Base-by-base conservation (phyloP, 768 basidiomycete species). In the Kwoniella pini region DNA sequence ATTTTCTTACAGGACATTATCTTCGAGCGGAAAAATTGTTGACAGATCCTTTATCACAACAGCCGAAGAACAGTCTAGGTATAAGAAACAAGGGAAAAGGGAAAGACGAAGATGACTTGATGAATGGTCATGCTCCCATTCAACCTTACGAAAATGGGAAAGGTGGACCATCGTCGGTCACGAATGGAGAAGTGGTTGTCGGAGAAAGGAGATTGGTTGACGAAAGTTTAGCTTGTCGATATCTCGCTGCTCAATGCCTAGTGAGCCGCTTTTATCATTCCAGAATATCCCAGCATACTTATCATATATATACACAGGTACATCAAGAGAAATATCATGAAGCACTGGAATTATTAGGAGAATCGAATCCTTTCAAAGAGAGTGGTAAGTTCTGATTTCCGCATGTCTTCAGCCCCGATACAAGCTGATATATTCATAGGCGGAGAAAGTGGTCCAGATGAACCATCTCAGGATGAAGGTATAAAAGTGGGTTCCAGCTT, bases 1-100 rank as follows among this genome's bases (percentile, higher is more conserved):
- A 93, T 79, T 99, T 98, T 77, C 88, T 94, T 82, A 93, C 89
- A 2, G 87, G 94, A 69, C 91, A 96, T 62, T 98, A 95, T 79
- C 87, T 91, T 7, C 89, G 94, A 46, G 94, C 96, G 10, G 92
- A 97, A 77, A 85, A 88, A 45, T 82, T 99, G 26, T 84, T 99
- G 45, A 92, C 88, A 1, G 84, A 90, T n/a, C 90, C 91, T 0
- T 91, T 95, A 73, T 83, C 87, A 5, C 83, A 82, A 9, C 75
- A 82, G 31, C 81, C 62, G 44, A 53, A 43, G 39, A 44, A n/a
- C 5, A 39, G 26, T 1, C n/a, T 55, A 26, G 53, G 48, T 4
- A 36, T 43, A 7, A 45, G 53, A 19, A 54, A 54, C 48, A 60
- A 65, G 24, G 60, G 69, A 28, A 66, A 76, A 59, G 65, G 69